phyloP scores from a whole-genome alignment of 2,329 filamentous ascomycete genomes.

The Diaporthe aspalathi region DNA sequence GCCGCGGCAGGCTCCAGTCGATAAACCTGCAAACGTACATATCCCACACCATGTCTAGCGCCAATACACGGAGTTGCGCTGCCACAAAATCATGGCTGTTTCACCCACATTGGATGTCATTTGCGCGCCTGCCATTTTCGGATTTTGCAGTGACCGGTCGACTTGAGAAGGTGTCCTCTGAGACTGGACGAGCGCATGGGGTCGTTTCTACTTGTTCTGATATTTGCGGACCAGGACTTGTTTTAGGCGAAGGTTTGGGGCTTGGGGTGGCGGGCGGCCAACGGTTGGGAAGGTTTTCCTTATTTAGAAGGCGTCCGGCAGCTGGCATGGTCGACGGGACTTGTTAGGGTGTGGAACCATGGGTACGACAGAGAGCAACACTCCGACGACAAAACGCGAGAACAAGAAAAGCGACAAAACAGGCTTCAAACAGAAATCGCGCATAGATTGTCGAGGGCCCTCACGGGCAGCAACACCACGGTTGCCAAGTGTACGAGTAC shows the following conservation, averaged over 20 bases:
- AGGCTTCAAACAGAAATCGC: constrained; percentile 35
- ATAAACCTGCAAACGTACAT: constrained; percentile 27
- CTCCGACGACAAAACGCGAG: constrained; percentile 35
- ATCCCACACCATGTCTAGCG: constrained; percentile 22
- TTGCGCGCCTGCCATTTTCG: constrained; percentile 16
- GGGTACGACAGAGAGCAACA: constrained; percentile 34
- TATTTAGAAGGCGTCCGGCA: constrained; percentile 37
- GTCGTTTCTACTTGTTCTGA: constrained; percentile 18
- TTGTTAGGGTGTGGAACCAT: constrained; percentile 29
- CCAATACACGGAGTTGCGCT: constrained; percentile 36
- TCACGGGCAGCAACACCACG: constrained; percentile 36
- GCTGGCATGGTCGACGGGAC: constrained; percentile 31
- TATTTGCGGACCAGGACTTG: constrained; percentile 20
- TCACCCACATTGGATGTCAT: constrained; percentile 17
- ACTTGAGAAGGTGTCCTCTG: constrained; percentile 25
- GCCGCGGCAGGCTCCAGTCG: constrained; percentile 5
- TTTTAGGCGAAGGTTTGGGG: constrained; percentile 29
- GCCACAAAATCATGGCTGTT: not conserved
- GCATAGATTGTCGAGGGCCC: constrained; percentile 39
- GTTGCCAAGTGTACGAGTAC: constrained; percentile 37
- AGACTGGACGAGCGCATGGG: constrained; percentile 25
- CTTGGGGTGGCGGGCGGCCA: constrained; percentile 22
- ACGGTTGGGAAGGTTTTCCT: constrained; percentile 27
- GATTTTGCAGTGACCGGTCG: constrained; percentile 15
- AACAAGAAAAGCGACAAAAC: constrained; percentile 34